These are phyloP conservation scores for Colletotrichum tabaci DNA, from an alignment of 2,329 filamentous ascomycete species.

Conservation along the genomic window DNA sequence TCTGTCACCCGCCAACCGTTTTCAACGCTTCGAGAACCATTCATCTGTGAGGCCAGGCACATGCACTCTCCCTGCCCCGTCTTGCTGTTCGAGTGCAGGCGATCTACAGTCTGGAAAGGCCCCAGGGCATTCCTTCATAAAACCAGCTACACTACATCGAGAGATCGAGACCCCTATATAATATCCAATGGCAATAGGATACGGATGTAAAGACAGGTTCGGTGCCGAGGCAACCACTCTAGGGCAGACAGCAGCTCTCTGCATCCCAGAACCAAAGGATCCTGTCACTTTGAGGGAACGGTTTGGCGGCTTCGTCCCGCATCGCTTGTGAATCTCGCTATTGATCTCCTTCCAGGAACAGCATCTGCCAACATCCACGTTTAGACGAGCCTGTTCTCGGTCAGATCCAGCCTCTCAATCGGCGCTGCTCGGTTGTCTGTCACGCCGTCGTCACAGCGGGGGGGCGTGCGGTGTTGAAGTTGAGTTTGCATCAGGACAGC, in stretches of 20 bases:
- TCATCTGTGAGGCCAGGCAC: constrained; percentile 20
- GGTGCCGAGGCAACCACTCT: neutral
- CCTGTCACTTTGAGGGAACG: neutral
- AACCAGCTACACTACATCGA: too few relatives aligned
- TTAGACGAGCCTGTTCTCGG: constrained; percentile 9
- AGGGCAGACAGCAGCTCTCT: too few relatives aligned
- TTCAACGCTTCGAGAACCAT: constrained; percentile 22
- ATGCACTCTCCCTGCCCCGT: constrained; percentile 4
- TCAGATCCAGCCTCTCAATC: constrained; percentile 15
- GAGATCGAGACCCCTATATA: too few relatives aligned
- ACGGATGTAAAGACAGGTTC: neutral
- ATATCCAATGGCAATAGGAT: neutral
- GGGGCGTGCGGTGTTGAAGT: constrained; percentile 34
- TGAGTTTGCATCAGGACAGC: constrained; percentile 40
- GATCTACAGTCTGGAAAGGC: too few relatives aligned
- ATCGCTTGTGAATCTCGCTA: constrained; percentile 5
- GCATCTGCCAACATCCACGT: neutral
- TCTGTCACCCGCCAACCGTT: neutral
- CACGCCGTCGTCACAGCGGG: constrained; percentile 40
- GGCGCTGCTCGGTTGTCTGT: constrained; percentile 27
- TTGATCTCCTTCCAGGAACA: neutral
- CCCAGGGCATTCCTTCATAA: too few relatives aligned
- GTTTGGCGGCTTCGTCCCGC: neutral
- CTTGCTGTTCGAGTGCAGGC: neutral
- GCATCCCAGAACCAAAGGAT: neutral